A percentile compares a stretch with the other conserved stretches of the same genome.
Conservation (phyloP, 768 basidiomycete species). For the Lactifluus pinguis region DNA sequence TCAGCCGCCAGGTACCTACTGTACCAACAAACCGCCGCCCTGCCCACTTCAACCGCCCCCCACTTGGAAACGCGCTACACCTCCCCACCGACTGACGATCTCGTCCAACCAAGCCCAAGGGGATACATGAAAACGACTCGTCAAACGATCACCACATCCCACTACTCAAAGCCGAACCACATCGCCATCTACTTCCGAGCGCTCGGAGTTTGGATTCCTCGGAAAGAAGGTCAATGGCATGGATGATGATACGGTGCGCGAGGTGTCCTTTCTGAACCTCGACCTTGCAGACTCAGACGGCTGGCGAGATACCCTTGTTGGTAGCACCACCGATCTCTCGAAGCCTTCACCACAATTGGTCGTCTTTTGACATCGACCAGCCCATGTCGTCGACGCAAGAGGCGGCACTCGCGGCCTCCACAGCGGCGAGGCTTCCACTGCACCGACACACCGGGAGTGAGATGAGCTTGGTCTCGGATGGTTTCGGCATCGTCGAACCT, state of each 20-base stretch:
- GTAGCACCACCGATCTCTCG: constrained; percentile 11
- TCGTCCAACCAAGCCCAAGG: too few relatives aligned
- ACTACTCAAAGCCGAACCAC: too few relatives aligned
- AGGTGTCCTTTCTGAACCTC: constrained; percentile 12
- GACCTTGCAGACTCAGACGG: constrained; percentile 10
- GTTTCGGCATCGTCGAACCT: constrained; percentile 23
- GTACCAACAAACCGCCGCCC: too few relatives aligned
- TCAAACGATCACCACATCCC: too few relatives aligned
- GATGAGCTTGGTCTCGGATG: constrained; percentile 9
- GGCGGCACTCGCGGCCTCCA: not conserved
- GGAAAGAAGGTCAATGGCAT: constrained; percentile 8
- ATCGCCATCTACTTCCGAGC: too few relatives aligned
- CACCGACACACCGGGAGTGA: constrained; percentile 9
- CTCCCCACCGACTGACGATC: too few relatives aligned
- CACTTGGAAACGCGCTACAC: too few relatives aligned
- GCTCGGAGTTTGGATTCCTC: constrained; percentile 17
- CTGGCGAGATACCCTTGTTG: constrained; percentile 11
- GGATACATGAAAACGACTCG: too few relatives aligned
- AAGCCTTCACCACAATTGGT: not conserved
- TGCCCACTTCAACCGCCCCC: too few relatives aligned
- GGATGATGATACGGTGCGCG: not conserved
- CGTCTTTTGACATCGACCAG: not conserved
- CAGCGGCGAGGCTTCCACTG: not conserved
- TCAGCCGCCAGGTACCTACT: too few relatives aligned
- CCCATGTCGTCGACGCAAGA: not conserved